Base-by-base conservation (phyloP, 495 filamentous ascomycete species). In the Cercophora samala region DNA sequence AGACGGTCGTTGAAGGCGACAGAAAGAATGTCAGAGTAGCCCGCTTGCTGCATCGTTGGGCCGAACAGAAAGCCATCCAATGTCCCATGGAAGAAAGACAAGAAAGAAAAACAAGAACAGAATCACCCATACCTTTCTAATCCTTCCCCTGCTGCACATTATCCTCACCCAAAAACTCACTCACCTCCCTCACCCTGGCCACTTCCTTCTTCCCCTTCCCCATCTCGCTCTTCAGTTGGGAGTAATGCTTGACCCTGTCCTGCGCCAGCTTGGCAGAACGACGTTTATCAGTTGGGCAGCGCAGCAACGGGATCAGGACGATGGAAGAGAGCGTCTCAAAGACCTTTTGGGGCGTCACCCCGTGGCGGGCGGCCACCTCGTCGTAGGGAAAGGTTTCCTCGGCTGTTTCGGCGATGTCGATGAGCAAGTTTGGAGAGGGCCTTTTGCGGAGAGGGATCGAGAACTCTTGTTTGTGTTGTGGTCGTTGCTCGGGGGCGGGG, bases 351-450 rank as follows among this genome's bases (percentile, higher is more conserved):
- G 79, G 70, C 0, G 78, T 65, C 13, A 76, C 68, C 11, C 73
- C 72, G 63, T 83, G 82, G 21, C 80, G 73, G 24, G 75, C 72
- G 3, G 81, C 81, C 6, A 84, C 74, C 21, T 78, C 77, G 5
- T 73, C 71, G 46, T 79, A 83, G 8, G 82, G 82, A 53, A 83
- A 83, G 29, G 69, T 71, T 62, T 76, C 74, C 67, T 82, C 80
- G 51, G 79, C 77, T 9, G 82, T 83, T 67, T 83, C 78, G 19
- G 81, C 81, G 18, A 84, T 77, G 66, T 84, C 82, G 23, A 82
- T 76, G n/a, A 82, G 73, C 2, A 81, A 73, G 64, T 77, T 76
- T 13, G 72, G 74, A 8, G 72, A 71, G 9, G 71, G 71, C 66
- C 74, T 78, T 60, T 53, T 73, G 24, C 32, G 61, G 6, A 25